Evolutionary conservation across 2,329 filamentous ascomycete species (phyloP).

Genomic region (Ilyonectria sp.): DNA sequence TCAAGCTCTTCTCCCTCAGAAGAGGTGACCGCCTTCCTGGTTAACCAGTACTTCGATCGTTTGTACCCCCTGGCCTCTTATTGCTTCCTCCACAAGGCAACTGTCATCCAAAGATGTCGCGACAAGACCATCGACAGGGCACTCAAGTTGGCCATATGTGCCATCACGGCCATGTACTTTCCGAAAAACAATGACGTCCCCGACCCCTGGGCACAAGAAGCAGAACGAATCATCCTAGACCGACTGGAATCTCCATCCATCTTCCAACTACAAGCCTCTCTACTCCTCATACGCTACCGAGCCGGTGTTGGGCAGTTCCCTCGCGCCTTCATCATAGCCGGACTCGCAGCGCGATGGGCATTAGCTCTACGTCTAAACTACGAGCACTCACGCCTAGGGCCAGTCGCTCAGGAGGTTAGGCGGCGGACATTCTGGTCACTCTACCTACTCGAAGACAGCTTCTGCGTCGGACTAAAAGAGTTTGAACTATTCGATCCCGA

Average conservation of each 20-base stretch:
- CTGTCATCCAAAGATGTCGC: slow-evolving; percentile 46
- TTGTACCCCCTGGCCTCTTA: slow-evolving; percentile 44
- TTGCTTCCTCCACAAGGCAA: slow-evolving; percentile 45
- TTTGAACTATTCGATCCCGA: slow-evolving; percentile 48
- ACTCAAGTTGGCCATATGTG: slow-evolving; percentile 43
- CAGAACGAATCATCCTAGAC: slow-evolving; percentile 44
- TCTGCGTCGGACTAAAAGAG: slow-evolving; percentile 46
- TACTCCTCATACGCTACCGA: slow-evolving; percentile 46
- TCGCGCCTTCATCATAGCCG: slow-evolving; percentile 48
- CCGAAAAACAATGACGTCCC: slow-evolving; percentile 32
- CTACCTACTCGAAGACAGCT: slow-evolving; percentile 47
- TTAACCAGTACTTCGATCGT: slow-evolving; percentile 44
- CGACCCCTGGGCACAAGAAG: slow-evolving; percentile 43
- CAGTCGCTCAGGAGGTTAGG: slow-evolving; percentile 45
- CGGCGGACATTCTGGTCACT: slow-evolving; percentile 47
- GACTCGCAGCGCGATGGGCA: slow-evolving; percentile 45
- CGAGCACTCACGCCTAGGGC: slow-evolving; percentile 43
- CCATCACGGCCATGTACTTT: slow-evolving; percentile 47
- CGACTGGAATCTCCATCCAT: slow-evolving; percentile 46
- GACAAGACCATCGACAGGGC: slow-evolving; percentile 46
- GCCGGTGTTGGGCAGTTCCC: slow-evolving; percentile 47
- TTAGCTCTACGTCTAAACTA: slow-evolving; percentile 49
- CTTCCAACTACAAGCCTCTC: slow-evolving; percentile 47
- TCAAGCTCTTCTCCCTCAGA: slow-evolving; percentile 29
- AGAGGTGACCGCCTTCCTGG: slow-evolving; percentile 35